Base-by-base conservation (phyloP, 108 stramenopile species). In the Nitzschia sp. region DNA sequence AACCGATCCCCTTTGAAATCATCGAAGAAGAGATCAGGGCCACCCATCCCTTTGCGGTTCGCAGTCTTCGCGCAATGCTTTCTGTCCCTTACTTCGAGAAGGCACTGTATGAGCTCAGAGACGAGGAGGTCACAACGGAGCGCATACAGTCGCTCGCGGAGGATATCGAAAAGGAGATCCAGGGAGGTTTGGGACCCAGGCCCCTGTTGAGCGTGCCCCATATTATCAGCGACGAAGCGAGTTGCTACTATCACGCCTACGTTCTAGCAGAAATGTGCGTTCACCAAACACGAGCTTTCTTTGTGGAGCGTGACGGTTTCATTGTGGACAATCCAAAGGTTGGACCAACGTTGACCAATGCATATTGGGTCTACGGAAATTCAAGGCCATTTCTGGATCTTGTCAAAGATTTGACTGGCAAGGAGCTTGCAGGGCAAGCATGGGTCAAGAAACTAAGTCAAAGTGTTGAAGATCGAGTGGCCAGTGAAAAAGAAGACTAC, bases 231-330 rank as follows among this genome's bases (percentile, higher is more conserved):
- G 89, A 90, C 69, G 89, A 90, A 77, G 85, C 86, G 16, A 63
- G 61, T 19, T 72, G 62, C 41, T 70, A 70, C 32, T 70, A 70
- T 41, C 69, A 70, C 30, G 58, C 41, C 22, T 76, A 71, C 29
- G 69, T 63, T 23, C 33, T 90, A 25, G 89, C 89, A 29, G 89
- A 90, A 64, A 90, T 90, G 89, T 70, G 76, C 31, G 89, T 90
- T 26, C 85, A 90, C 61, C 89, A 90, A 73, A 90, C 85, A 2
- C 70, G 89, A 22, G 76, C 81, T 5, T 85, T 68, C 59, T 85
- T 90, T 71, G 56, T 78, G 63, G 69, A 80, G 50, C 71, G 73
- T 21, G 74, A 90, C 61, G 80, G 82, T 23, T 83, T 58, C 70
- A 79, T 90, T 41, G 82, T 86, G 30, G 89, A 90, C 54, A 87